Conservation (phyloP, 345 rosid species). For the Nephelium lappaceum region DNA sequence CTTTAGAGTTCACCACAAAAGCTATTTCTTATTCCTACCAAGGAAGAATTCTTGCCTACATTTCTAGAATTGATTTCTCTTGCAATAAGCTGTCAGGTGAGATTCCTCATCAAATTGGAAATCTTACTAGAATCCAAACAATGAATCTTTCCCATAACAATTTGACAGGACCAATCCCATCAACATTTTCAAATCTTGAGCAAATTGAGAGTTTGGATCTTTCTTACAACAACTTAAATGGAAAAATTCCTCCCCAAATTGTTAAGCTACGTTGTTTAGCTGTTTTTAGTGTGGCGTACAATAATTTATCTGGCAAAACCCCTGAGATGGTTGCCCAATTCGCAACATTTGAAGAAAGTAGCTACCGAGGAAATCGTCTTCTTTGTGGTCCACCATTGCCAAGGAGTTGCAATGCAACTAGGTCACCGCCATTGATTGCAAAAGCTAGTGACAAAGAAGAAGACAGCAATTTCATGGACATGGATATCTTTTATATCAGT, state of each 20-base stretch:
- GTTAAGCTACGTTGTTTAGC: too few relatives aligned
- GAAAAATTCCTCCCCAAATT: too few relatives aligned
- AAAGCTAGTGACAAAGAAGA: not conserved
- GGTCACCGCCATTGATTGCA: not conserved
- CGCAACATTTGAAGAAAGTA: not conserved
- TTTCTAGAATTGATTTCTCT: slow-evolving; percentile 45
- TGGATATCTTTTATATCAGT: not conserved
- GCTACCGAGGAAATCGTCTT: not conserved
- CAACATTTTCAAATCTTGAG: slow-evolving; percentile 26
- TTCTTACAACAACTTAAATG: too few relatives aligned
- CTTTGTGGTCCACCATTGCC: not conserved
- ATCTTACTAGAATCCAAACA: slow-evolving; percentile 11
- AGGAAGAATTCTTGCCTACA: not conserved
- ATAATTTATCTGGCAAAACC: too few relatives aligned
- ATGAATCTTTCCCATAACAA: slow-evolving; percentile 38
- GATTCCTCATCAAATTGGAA: slow-evolving; percentile 34
- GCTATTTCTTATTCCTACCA: slow-evolving; percentile 8
- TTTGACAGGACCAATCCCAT: slow-evolving; percentile 29
- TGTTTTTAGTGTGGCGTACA: too few relatives aligned
- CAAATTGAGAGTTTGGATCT: too few relatives aligned
- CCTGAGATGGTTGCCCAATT: not conserved
- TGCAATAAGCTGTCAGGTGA: slow-evolving; percentile 32
- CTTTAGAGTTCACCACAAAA: slow-evolving; percentile 14
- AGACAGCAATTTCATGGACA: not conserved
- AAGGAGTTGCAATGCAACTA: not conserved